A percentile compares a stretch with the other conserved stretches of the same genome.
These are phyloP conservation scores for Letharia columbiana DNA, from an alignment of 495 filamentous ascomycete genomes.

Conservation along the genomic window DNA sequence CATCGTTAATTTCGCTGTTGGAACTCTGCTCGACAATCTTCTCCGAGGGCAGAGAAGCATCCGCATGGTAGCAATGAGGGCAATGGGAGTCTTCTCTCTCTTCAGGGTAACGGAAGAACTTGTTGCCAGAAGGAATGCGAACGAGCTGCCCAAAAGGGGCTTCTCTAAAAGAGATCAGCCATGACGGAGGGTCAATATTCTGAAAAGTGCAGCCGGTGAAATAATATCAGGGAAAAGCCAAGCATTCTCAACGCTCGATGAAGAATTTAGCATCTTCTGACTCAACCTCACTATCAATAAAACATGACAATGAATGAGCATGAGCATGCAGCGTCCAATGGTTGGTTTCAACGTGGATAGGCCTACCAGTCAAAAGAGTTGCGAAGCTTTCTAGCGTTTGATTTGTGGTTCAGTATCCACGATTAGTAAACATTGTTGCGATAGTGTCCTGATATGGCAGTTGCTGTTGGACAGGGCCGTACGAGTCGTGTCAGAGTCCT, in stretches of 20 bases:
- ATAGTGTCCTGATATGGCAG: background rate
- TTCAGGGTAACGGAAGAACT: constrained; percentile 26
- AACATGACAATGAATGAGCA: background rate
- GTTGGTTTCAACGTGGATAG: background rate
- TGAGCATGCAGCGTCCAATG: background rate
- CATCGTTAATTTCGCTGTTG: background rate
- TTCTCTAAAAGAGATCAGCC: constrained; percentile 22
- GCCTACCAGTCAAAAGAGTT: background rate
- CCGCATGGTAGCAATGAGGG: background rate
- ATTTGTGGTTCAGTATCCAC: background rate
- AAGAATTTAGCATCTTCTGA: background rate
- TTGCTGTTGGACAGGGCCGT: background rate
- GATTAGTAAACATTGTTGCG: background rate
- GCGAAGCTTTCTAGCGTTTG: background rate
- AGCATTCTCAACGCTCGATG: background rate
- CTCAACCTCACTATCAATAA: background rate
- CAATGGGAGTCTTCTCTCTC: constrained; percentile 26
- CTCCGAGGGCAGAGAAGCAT: background rate
- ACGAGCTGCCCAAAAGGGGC: constrained; percentile 30
- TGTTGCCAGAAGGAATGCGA: constrained; percentile 24
- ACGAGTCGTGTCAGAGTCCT: background rate
- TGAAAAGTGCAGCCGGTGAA: background rate
- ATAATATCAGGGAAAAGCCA: background rate
- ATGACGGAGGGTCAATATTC: constrained; percentile 1
- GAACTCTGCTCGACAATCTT: constrained; percentile 25